Evolutionary conservation across 1,284 basidiomycete genomes (phyloP).

Genomic region (Puccinia horiana): DNA sequence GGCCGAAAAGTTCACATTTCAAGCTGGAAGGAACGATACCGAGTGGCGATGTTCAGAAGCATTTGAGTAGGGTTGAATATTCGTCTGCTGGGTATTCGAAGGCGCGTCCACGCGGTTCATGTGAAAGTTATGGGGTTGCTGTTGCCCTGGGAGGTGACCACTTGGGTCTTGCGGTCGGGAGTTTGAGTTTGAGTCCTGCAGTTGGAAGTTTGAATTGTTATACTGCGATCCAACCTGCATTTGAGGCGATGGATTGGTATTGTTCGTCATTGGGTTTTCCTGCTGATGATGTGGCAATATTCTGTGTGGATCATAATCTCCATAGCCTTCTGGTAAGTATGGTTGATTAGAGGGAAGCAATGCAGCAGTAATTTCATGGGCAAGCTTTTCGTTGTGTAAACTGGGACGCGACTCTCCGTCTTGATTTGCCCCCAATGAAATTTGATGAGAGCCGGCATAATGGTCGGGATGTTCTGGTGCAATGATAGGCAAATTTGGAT

Average conservation of each 20-base stretch:
- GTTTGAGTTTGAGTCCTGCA: neutral
- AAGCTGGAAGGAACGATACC: neutral
- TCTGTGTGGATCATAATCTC: neutral
- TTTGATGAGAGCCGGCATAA: constrained; percentile 21
- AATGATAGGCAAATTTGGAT: constrained; percentile 6
- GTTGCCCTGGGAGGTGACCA: neutral
- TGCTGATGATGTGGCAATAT: neutral
- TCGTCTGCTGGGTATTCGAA: neutral
- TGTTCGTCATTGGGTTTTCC: neutral
- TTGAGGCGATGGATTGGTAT: neutral
- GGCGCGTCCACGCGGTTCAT: neutral
- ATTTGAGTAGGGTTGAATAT: neutral
- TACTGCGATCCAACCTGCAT: neutral
- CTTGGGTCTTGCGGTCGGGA: neutral
- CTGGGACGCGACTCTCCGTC: neutral
- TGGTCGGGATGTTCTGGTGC: constrained; percentile 1
- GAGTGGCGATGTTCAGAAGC: neutral
- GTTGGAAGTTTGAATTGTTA: neutral
- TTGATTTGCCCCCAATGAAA: neutral
- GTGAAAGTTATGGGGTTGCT: neutral
- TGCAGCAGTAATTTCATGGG: neutral
- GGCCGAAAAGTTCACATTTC: neutral
- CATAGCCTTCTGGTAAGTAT: constrained; percentile 14
- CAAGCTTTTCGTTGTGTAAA: constrained; percentile 19
- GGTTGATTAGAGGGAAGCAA: constrained; percentile 16